Evolutionary conservation across 805 yeast species (phyloP), one percentile per base, ranked within the genome.

Genomic region (Starmerella sp.): DNA sequence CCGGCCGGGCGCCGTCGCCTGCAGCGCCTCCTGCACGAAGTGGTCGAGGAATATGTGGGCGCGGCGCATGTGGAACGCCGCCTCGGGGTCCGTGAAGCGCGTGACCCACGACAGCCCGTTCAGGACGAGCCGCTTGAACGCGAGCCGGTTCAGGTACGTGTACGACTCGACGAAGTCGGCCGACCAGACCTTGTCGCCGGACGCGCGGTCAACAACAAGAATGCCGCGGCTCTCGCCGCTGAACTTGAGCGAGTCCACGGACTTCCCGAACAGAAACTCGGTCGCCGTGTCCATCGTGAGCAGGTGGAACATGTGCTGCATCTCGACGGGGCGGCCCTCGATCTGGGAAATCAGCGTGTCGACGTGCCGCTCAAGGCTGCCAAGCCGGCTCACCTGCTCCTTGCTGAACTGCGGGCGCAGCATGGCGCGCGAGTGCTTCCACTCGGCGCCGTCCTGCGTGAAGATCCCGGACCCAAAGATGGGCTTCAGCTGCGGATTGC

Each of bases 21-120:
- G 60, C 51, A 74, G 66, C 5, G 74, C 77, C 48, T 59, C 61
- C 35, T 67, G 53, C 45, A 75, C 78, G 57, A 71, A 75, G 60
- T 62, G 66, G 57, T 74, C 70, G 29, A 72, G 69, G 64, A 65
- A 70, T 32, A 55, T 51, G 53, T 69, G 69, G 43, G 71, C 72
- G 6, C 62, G 56, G 11, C 54, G 60, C 49, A 61, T 68, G 30
- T 69, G 62, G 15, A 63, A 63, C 46, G 68, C 63, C 59, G 75
- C 74, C 52, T 67, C 55, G 14, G 57, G 52, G 44, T 60, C 38
- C 9, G 62, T 41, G 54, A 54, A 55, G 11, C 34, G 36, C 10
- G 44, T 32, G 6, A 54, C 5, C 38, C 36, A 49, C 56, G 57
- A 56, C 29, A 65, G 35, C 5, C 46, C 44, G 42, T 54, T 54